Base-by-base conservation (phyloP, 1,284 basidiomycete genomes). In the Inonotus obliquus region DNA sequence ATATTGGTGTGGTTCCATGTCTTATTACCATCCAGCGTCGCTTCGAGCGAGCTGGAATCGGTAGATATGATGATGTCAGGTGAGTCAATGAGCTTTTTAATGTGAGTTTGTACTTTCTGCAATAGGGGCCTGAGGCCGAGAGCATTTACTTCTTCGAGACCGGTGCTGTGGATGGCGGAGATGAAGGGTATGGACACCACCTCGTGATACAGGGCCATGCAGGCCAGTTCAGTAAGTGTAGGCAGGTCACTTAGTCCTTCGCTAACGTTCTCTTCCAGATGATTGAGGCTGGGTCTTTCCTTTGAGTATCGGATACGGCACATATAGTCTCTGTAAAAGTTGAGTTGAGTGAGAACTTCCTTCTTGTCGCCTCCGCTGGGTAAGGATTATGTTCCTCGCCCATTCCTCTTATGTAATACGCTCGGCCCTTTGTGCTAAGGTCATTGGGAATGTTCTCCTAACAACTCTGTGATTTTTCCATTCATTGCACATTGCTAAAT, bases 201-300 rank as follows among this genome's bases (percentile, higher is more conserved):
- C 54, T 74, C 68, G 21, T 65, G 65, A 64, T 75, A 75, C 3
- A 76, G 58, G 2, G 67, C 62, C 11, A 76, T 64, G 13, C 71
- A 70, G 19, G 65, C 69, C 29, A 77, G 69, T 54, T 77, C 74
- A 4, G 74, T 75, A 9, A 75, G 65, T 19, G 75, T 77, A 3
- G 68, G 57, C 14, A 39, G 49, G 59, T 74, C 70, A 0, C 71
- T 51, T 0, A 79, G 65, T 0, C 67, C 73, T 0, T 67, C 59
- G 5, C 59, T 68, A 4, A 79, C 47, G 63, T 79, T 78, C 17
- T 64, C 27, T 53, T 70, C 67, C 11, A 72, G 62, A 57, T 72
- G 62, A 35, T 61, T 72, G 29, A 67, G 68, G 3, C 17, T n/a
- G 1, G 58, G 57, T 4, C 52, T 62, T 1, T 67, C 63, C 62